Evolutionary conservation across 257 asterid species (phyloP), one percentile per base, ranked within the genome.

Genomic region (Mitragyna speciosa): DNA sequence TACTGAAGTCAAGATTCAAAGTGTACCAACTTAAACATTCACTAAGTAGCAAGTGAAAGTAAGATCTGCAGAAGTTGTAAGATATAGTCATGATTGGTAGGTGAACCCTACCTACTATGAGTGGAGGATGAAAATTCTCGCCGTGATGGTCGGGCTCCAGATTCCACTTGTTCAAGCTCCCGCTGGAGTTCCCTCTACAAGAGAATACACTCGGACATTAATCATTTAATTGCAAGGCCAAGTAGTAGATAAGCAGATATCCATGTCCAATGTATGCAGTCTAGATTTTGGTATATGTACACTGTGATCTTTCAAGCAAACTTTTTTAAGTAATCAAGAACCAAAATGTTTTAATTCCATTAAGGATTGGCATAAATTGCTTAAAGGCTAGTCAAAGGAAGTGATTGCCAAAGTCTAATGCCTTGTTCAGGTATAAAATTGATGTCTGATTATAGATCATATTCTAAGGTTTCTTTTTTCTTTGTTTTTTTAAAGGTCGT

Each of bases 101-200:
- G 48, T n/a, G 64, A 66, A 75, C 77, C 96, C 72, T 75, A 91
- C 99, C 98, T 89, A 87, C 85, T 93, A 76, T 93, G 92, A 75
- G 87, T 84, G 80, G 98, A 89, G 73, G 97, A 86, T 43, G 93
- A 63, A 84, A 89, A 91, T 72, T 95, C 98, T 79, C 99, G 87
- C 85, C 96, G 90, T 48, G 96, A 90, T 73, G 92, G 86, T 67
- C 97, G 88, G 24, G 87, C 78, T 71, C 97, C 99, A 87, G 97
- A 89, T 86, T 95, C 99, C 70, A 92, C 88, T 83, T 92, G 98
- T 88, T 95, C 99, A 31, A 95, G 94, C 88, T 95, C 99, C 83
- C 96, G 86, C 83, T 91, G 98, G 71, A 95, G 94, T 85, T 95
- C 99, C 86, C 97, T 91, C 99, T 95, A 65, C 88, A 88, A 75